Evolutionary conservation across 139 green algal genomes (phyloP).

Genomic region (Ettlia oleoabundans): DNA sequence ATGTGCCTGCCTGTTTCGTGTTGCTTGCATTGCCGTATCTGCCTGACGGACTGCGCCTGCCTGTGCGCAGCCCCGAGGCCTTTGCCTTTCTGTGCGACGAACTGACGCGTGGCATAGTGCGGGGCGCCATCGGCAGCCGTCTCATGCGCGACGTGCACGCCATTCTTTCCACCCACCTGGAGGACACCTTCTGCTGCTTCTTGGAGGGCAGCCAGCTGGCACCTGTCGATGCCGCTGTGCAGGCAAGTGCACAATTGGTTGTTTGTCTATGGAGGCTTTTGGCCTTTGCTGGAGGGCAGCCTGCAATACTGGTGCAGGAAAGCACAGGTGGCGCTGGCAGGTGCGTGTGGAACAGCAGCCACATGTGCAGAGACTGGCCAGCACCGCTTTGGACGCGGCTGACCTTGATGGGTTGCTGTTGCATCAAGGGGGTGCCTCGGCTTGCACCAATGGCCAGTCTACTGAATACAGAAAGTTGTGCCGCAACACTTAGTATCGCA

Average conservation of each 20-base stretch:
- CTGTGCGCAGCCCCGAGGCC: conserved; percentile 30
- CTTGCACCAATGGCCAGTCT: not conserved
- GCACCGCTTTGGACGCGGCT: too few relatives aligned
- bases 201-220: conserved; percentile 4
- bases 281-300: too few relatives aligned
- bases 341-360: too few relatives aligned
- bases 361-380: too few relatives aligned
- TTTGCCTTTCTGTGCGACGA: conserved; percentile 54
- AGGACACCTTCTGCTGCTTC: conserved; percentile 31
- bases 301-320: too few relatives aligned
- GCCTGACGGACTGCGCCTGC: too few relatives aligned
- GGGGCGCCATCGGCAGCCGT: conserved; percentile 8
- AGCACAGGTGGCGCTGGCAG: too few relatives aligned
- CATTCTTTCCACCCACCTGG: conserved; percentile 1
- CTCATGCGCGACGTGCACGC: conserved; percentile 14
- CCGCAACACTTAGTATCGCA: not conserved
- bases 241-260: too few relatives aligned
- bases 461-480: not conserved
- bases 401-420: too few relatives aligned
- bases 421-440: not conserved
- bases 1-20: not conserved
- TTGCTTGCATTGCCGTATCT: not conserved
- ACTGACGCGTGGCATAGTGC: conserved; percentile 24
- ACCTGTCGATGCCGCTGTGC: not conserved
- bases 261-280: too few relatives aligned